Conservation (phyloP, 306 rosid genomes). For the Glycine tomentella region DNA sequence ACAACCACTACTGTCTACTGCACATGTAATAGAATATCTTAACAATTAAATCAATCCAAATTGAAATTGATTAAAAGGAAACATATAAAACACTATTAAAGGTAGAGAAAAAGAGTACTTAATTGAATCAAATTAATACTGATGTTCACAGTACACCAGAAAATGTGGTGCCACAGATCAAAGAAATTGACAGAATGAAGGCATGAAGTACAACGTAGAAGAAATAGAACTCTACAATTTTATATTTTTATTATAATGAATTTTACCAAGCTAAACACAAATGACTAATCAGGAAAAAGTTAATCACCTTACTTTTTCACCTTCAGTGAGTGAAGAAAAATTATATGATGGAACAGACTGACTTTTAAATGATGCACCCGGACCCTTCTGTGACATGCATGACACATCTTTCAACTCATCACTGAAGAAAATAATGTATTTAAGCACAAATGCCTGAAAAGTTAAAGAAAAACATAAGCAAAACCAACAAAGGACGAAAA, state of each 20-base stretch:
- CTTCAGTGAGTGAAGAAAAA: conserved; percentile 76
- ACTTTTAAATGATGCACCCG: conserved; percentile 58
- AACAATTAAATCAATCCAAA: conserved; percentile 37
- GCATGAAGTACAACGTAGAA: conserved; percentile 13
- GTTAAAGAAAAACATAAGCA: conserved; percentile 46
- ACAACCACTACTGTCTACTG: conserved; percentile 4
- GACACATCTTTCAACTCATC: conserved; percentile 64
- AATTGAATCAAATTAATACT: conserved; percentile 32
- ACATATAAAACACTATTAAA: neutral
- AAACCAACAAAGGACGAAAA: conserved; percentile 34
- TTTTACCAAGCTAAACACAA: conserved; percentile 45
- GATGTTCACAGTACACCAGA: conserved; percentile 18
- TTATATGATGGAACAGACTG: conserved; percentile 64
- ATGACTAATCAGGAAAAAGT: conserved; percentile 42
- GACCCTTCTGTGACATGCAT: conserved; percentile 57
- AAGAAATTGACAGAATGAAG: too few species aligned
- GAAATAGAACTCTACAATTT: neutral
- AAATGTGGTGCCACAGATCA: neutral
- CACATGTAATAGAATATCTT: conserved; percentile 15
- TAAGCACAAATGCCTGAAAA: conserved; percentile 92
- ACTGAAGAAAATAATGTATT: conserved; percentile 77
- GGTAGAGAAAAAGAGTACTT: neutral
- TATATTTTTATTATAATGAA: conserved; percentile 8
- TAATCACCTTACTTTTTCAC: conserved; percentile 84
- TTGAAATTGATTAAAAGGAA: neutral